Conservation (phyloP, 2,329 filamentous ascomycete genomes). For the Ciborinia camelliae region DNA sequence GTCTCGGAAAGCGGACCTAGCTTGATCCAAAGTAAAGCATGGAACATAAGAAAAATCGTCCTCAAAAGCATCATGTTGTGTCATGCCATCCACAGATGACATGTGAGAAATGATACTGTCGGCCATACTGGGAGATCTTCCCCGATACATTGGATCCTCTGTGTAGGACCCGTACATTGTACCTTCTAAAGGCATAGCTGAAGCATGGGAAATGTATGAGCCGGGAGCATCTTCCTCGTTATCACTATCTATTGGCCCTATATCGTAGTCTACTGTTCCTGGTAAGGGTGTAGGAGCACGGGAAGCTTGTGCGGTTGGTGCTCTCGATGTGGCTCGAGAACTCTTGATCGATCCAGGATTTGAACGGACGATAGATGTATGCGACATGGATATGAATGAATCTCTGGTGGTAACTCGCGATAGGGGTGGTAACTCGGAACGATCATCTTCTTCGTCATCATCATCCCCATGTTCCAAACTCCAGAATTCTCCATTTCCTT, state of each 20-base stretch:
- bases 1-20: constrained; percentile 83
- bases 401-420: constrained; percentile 32
- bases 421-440: constrained; percentile 36
- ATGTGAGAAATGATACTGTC: constrained; percentile 72
- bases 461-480: constrained; percentile 75
- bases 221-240: constrained; percentile 54
- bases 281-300: constrained; percentile 37
- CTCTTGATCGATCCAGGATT: constrained; percentile 29
- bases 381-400: constrained; percentile 23
- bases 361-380: constrained; percentile 29
- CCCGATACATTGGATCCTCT: constrained; percentile 55
- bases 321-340: constrained; percentile 24
- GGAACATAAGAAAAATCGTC: constrained; percentile 93
- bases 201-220: constrained; percentile 46
- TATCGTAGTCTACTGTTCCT: constrained; percentile 39
- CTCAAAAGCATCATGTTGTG: constrained; percentile 63
- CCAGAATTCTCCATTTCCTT: constrained; percentile 64
- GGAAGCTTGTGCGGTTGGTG: constrained; percentile 34
- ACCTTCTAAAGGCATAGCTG: constrained; percentile 62
- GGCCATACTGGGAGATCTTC: constrained; percentile 74
- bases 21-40: constrained; percentile 81
- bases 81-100: constrained; percentile 60
- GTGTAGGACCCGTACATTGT: constrained; percentile 72
- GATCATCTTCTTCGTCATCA: constrained; percentile 42
- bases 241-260: constrained; percentile 42